Evolutionary conservation across 139 green algal species (phyloP), one percentile per base, ranked within the genome.

Genomic region (Volvox africanus): DNA sequence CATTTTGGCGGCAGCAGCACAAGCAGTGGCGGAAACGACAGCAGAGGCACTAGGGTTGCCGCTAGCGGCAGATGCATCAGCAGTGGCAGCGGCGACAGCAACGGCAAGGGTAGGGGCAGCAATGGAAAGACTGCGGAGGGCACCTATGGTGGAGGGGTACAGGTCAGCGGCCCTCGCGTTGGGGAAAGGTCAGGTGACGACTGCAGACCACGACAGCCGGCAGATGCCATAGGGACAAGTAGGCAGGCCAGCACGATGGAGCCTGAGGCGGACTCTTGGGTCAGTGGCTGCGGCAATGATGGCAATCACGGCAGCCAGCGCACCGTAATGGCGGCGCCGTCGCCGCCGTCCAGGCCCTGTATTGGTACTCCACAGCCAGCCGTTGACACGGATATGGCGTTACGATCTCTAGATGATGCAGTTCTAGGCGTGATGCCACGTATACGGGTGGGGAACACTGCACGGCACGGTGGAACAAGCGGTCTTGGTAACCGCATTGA

Each of bases 171-270:
- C 24, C 28, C 21, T 26, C n/a, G 30, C 19, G 81, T 13, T 17
- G 81, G 61, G 3, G 61, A 2, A 16, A 50, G 80, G 1, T 55
- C 0, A 0, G 81, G 55, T 32, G 61, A 28, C 28, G 80, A 44
- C 24, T 44, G 80, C 24, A 44, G 78, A 61, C 61, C 6, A 30
- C 24, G 61, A 30, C 50, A 2, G 50, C 11, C 67, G 26, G 22
- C 80, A 50, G 16, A 30, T 13, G n/a, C 61, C 18, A 33, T 87
- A 0, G 81, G 81, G 30, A 61, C 76, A 24, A 87, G 81, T 22
- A 30, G 81, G 30, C 81, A 87, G 30, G 50, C 81, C 12, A 87
- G 81, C 81, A 87, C 76, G 81, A n/a, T n/a, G 21, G 24, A 24
- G 16, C 78, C 78, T 13, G 5, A 9, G 44, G 44, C 44, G 44